These are phyloP conservation scores for Claviceps sp. DNA, from an alignment of 2,329 filamentous ascomycete genomes.

Conservation along the genomic window DNA sequence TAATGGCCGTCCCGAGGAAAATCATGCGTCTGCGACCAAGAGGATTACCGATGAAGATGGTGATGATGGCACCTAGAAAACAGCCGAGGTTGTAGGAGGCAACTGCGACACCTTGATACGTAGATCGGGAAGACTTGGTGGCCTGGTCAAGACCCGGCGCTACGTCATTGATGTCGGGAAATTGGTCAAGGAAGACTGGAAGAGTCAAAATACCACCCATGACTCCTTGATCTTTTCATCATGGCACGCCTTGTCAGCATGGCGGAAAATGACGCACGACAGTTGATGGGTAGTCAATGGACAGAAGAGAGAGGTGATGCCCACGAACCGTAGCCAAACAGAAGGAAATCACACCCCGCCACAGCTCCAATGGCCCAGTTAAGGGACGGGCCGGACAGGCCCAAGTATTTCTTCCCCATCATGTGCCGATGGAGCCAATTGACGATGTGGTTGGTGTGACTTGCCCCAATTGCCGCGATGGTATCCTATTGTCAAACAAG, in stretches of 20 bases:
- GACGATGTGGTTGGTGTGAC: not conserved
- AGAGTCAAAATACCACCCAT: constrained; percentile 66
- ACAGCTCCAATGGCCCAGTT: constrained; percentile 59
- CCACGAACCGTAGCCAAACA: constrained; percentile 40
- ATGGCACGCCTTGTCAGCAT: not conserved
- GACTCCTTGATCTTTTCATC: constrained; percentile 52
- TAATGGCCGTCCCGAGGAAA: constrained; percentile 44
- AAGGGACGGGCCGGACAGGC: constrained; percentile 50
- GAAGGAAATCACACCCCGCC: constrained; percentile 59
- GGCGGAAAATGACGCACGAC: not conserved
- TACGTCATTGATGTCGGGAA: constrained; percentile 36
- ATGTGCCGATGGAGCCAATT: not conserved
- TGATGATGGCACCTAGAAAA: constrained; percentile 50
- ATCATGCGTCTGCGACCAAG: constrained; percentile 47
- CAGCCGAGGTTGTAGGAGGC: constrained; percentile 48
- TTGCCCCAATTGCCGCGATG: not conserved
- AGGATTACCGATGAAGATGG: constrained; percentile 51
- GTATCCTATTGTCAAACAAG: not conserved
- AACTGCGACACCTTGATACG: constrained; percentile 40
- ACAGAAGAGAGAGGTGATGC: not conserved
- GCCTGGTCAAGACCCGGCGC: constrained; percentile 20
- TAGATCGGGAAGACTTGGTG: constrained; percentile 30
- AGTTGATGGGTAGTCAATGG: not conserved
- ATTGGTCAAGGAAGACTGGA: constrained; percentile 42
- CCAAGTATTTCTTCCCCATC: constrained; percentile 39